Percentiles rank a stretch among this genome's conserved stretches.
These are phyloP conservation scores for Eucalyptus viminalis DNA, from an alignment of 345 rosid genomes.

Conservation along the genomic window DNA sequence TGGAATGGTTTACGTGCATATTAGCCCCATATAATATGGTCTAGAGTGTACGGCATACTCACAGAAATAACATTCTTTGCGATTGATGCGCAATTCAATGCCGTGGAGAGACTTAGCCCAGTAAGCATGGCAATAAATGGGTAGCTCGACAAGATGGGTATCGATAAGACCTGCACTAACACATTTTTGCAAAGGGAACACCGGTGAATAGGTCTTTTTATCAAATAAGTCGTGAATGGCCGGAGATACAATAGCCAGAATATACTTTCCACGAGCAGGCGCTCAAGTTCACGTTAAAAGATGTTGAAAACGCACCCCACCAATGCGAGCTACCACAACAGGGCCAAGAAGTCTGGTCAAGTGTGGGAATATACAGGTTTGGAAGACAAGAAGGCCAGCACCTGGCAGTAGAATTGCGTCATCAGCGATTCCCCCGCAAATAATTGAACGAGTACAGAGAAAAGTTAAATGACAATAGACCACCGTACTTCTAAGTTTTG, in stretches of 20 bases:
- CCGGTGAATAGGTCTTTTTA: background rate
- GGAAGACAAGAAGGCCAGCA: conserved; percentile 65
- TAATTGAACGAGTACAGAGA: background rate
- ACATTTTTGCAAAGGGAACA: background rate
- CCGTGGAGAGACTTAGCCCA: conserved; percentile 42
- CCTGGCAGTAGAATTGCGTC: conserved; percentile 21
- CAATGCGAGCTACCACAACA: conserved; percentile 28
- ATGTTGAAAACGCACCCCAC: conserved; percentile 34
- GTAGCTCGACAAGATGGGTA: conserved; percentile 50
- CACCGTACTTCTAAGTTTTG: background rate
- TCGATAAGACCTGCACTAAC: conserved; percentile 30
- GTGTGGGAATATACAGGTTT: conserved; percentile 44
- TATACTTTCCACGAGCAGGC: background rate
- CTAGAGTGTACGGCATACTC: conserved; percentile 1
- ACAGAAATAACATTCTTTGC: conserved; percentile 55
- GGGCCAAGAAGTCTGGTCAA: conserved; percentile 64
- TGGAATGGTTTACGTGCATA: background rate
- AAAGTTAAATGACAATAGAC: background rate
- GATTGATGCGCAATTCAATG: conserved; percentile 51
- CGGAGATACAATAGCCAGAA: background rate
- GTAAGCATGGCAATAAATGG: conserved; percentile 54
- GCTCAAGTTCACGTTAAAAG: background rate
- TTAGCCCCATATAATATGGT: background rate
- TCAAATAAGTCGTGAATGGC: background rate
- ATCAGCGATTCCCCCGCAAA: background rate